Evolutionary conservation across 176 grass and related monocot species (phyloP), one percentile per base, ranked within the genome.

Genomic region (Aegilops umbellulata): DNA sequence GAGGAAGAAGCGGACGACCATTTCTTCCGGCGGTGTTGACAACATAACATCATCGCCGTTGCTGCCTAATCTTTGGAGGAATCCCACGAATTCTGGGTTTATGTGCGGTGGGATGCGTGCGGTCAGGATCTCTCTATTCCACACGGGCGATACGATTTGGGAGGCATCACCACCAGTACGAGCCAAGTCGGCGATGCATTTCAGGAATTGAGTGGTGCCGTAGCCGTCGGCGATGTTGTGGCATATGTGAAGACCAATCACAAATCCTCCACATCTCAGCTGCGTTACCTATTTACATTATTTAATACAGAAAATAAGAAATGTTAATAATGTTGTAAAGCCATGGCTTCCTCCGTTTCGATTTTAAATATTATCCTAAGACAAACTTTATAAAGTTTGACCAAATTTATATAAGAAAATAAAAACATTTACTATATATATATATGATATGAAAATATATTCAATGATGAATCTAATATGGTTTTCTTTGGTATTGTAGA

Each of bases 201-300:
- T 84, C 0, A 91, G 13, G 86, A 91, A 85, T 2, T 91, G 90
- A 26, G 29, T 47, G 66, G 63, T 42, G 6, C 90, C 86, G 9
- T 84, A 73, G 19, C 58, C 81, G 55, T 91, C 90, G 0, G 82
- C 82, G n/a, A 91, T 81, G 35, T 8, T 82, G 10, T 88, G 90
- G 27, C 82, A 88, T 13, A 81, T 77, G 39, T 85, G 90, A 47
- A 85, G 46, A 14, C 76, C 90, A 0, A 82, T 57, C 30, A 82
- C 55, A 63, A 92, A 92, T 19, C 90, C 90, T 3, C 90, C 76
- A 42, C 90, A 86, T 44, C 16, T 26, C 0, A 89, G 57, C 16
- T 70, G 60, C 8, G 90, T 88, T 11, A 92, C 77, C 90, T 91
- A 27, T 10, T 63, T 1, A 1, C n/a, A 62, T 0, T 9, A 12